Evolutionary conservation across 2,329 filamentous ascomycete genomes (phyloP), one percentile per base, ranked within the genome.

Genomic region (Fusarium sp.): DNA sequence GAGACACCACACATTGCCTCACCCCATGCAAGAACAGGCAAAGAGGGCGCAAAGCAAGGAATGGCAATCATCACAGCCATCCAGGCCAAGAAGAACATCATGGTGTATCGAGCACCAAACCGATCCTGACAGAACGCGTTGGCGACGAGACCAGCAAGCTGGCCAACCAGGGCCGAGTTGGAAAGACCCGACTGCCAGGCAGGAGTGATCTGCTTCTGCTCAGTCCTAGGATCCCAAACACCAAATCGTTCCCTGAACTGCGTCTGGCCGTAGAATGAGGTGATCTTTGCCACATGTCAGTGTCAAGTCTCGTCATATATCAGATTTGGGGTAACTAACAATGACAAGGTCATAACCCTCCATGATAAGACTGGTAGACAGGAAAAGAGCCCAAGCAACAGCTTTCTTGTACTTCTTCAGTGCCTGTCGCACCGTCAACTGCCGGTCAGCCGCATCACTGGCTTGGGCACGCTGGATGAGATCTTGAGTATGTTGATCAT

Each of bases 131-230:
- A 64, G 56, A 80, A 82, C 1, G 84, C 85, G 49, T 84, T 86
- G 29, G 84, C 69, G 17, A 85, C 72, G 2, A 87, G 79, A 1
- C 86, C 86, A 1, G 85, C 40, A 5, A 88, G 82, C 35, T 84
- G 81, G 1, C 86, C 86, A 5, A 85, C 82, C 5, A 82, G 74
- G 0, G 83, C 80, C 3, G 82, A 85, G 24, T 86, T 86, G 5
- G 81, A 81, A 0, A 88, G 77, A 0, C 81, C 85, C 0, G 84
- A 82, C 69, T 87, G 85, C 86, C 86, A 87, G 5, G 81, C 75
- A 0, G 84, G 81, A 0, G 83, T 78, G 22, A 88, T 80, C 51
- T 83, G 77, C 46, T 85, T 84, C 16, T 77, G 73, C 5, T 78
- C 78, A 22, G 61, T 27, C 20, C 20, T n/a, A 1, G 27, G 40